Conservation (phyloP, 257 asterid species). For the Cruciata laevipes region DNA sequence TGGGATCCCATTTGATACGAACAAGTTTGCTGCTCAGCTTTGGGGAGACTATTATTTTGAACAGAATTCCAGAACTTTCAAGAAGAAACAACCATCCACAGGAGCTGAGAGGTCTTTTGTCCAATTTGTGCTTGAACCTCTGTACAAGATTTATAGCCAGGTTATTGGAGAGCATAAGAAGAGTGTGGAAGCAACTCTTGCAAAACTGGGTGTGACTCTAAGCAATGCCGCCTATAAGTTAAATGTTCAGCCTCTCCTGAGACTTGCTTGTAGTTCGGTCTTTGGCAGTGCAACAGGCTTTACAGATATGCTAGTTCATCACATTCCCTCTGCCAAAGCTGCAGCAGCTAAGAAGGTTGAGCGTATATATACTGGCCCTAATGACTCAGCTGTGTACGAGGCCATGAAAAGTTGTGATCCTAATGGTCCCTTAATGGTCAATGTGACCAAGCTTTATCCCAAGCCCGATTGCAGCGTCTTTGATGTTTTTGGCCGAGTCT, state of each 20-base stretch:
- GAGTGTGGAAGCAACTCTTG: conserved; percentile 88
- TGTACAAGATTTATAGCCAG: conserved; percentile 88
- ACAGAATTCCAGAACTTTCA: conserved; percentile 62
- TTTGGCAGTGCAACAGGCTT: conserved; percentile 95
- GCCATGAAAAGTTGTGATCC: conserved; percentile 86
- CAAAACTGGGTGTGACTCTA: conserved; percentile 88
- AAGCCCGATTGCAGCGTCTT: conserved; percentile 93
- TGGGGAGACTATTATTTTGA: conserved; percentile 97
- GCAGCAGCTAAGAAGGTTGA: conserved; percentile 78
- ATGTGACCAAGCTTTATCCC: conserved; percentile 85
- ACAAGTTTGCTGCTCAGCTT: conserved; percentile 81
- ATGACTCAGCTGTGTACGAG: conserved; percentile 61
- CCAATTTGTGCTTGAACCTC: conserved; percentile 93
- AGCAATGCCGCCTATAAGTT: conserved; percentile 90
- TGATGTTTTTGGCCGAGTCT: conserved; percentile 96
- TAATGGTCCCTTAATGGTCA: conserved; percentile 85
- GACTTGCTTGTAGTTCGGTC: conserved; percentile 90
- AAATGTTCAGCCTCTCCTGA: conserved; percentile 84
- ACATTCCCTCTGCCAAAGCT: conserved; percentile 92
- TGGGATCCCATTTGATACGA: conserved; percentile 87
- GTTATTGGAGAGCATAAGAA: conserved; percentile 97
- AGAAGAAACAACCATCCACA: conserved; percentile 72
- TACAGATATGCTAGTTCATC: conserved; percentile 94
- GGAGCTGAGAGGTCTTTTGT: conserved; percentile 92
- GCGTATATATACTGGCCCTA: conserved; percentile 83